phyloP scores from a whole-genome alignment of 2,329 filamentous ascomycete species.

The Thielaviopsis musarum region DNA sequence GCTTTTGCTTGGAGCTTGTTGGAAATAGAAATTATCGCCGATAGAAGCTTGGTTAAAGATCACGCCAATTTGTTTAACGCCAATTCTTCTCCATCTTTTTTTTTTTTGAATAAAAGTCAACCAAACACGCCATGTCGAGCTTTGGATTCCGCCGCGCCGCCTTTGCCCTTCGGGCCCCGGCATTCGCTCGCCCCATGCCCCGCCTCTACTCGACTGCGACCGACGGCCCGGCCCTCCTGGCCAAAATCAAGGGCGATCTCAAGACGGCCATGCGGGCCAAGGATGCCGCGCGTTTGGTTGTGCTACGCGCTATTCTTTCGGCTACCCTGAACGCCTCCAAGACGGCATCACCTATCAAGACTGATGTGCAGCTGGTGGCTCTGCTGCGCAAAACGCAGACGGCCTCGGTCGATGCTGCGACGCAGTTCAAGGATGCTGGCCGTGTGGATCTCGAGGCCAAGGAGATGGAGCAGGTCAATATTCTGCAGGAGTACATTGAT shows the following conservation, averaged over 20 bases:
- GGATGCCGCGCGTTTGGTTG: slow-evolving; percentile 45
- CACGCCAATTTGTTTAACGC: background rate
- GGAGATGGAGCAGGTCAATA: slow-evolving; percentile 46
- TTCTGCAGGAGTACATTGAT: slow-evolving; percentile 49
- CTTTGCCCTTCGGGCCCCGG: background rate
- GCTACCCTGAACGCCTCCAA: slow-evolving; percentile 62
- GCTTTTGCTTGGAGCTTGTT: background rate
- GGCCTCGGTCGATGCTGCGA: slow-evolving; percentile 38
- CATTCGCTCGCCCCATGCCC: background rate
- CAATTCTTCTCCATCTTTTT: background rate
- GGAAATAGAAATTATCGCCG: background rate
- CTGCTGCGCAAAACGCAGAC: slow-evolving; percentile 49
- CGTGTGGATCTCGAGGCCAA: slow-evolving; percentile 53
- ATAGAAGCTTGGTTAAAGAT: background rate
- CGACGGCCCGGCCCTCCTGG: slow-evolving; percentile 27
- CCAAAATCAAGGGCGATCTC: slow-evolving; percentile 41
- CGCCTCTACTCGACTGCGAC: slow-evolving; percentile 13
- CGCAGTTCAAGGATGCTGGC: slow-evolving; percentile 46
- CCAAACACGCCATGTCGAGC: slow-evolving; percentile 12
- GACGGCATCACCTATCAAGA: slow-evolving; percentile 49
- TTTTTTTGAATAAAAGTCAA: background rate
- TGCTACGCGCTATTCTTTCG: slow-evolving; percentile 51
- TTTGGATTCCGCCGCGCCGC: slow-evolving; percentile 12
- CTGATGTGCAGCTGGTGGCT: slow-evolving; percentile 50
- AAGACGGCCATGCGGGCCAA: slow-evolving; percentile 51